Conservation (phyloP, 805 yeast genomes). For the Saturnispora besseyi region DNA sequence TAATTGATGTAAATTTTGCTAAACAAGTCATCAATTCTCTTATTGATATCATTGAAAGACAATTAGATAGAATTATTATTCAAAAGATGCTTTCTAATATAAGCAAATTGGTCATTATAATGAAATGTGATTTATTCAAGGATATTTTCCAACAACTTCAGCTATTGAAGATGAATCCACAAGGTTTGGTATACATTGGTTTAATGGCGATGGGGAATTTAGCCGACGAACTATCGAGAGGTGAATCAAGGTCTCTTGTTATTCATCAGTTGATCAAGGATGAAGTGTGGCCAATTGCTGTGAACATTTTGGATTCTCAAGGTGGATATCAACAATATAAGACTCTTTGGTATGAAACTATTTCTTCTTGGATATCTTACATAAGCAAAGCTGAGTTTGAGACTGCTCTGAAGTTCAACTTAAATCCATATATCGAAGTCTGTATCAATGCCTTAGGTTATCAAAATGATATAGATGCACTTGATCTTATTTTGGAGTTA, state of each 20-base stretch:
- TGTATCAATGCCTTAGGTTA: conserved; percentile 16
- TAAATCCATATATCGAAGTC: conserved; percentile 13
- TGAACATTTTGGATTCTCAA: neutral
- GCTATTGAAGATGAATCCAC: neutral
- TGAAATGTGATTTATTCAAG: neutral
- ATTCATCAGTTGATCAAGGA: conserved; percentile 4
- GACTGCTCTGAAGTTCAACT: conserved; percentile 23
- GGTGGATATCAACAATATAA: neutral
- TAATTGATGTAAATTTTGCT: neutral
- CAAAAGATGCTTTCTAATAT: conserved; percentile 13
- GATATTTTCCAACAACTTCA: neutral
- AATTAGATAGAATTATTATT: conserved; percentile 7
- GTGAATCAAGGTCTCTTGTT: conserved; percentile 1
- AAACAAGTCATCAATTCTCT: conserved; percentile 4
- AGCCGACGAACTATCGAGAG: conserved; percentile 4
- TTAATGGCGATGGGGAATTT: conserved; percentile 1
- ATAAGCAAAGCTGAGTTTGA: conserved; percentile 31
- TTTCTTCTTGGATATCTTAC: conserved; percentile 31
- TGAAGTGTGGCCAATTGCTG: conserved; percentile 6
- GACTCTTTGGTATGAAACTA: conserved; percentile 23
- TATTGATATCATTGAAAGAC: conserved; percentile 1
- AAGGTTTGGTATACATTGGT: neutral
- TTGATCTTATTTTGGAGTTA: conserved; percentile 34
- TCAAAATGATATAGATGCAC: conserved; percentile 19
- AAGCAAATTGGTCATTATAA: conserved; percentile 3